Base-by-base conservation (phyloP, 179 eudicot genomes). In the Amaranthus tricolor region DNA sequence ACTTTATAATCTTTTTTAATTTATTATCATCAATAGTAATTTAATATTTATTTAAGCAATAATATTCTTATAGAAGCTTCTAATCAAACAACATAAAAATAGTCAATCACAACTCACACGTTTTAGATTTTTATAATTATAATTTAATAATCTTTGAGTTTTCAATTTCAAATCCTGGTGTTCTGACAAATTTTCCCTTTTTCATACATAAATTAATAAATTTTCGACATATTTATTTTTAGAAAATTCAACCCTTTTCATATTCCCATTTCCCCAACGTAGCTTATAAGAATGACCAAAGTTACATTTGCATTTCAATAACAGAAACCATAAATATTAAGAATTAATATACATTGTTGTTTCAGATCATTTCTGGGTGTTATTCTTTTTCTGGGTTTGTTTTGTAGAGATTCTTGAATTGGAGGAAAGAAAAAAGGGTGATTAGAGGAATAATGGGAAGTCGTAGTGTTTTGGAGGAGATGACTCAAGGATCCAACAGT, bases 401-500 rank as follows among this genome's bases (percentile, higher is more conserved):
- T 3, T 50, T 68, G 80, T 56, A 79, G 82, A 79, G 62, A 13
- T 19, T 61, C 54, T 77, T 76, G 45, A 31, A 40, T 54, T 49
- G 16, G 19, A 59, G 20, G 62, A 61, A 17, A 68, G 71, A 51
- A 47, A 68, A 60, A 24, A 12, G 14, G 24, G 7, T 52, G 52
- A 71, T 55, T 19, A 80, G 80, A 76, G 55, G 71, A 72, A 20
- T 72, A 10, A 79, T 82, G 83, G 78, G 66, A 6, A 60, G 65
- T 59, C 68, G 76, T 14, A 79, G 60, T 73, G 70, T 62, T 63
- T 64, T 83, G 81, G 78, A 79, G 68, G 85, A 82, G 68, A 53
- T 67, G 63, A 62, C 74, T 45, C 77, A 45, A 12, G 79, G 79
- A 84, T 76, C 83, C 16, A 75, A 76, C 62, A 84, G 85, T 57